Evolutionary conservation across 768 basidiomycete genomes (phyloP), one percentile per base, ranked within the genome.

Genomic region (Mycena amicta): DNA sequence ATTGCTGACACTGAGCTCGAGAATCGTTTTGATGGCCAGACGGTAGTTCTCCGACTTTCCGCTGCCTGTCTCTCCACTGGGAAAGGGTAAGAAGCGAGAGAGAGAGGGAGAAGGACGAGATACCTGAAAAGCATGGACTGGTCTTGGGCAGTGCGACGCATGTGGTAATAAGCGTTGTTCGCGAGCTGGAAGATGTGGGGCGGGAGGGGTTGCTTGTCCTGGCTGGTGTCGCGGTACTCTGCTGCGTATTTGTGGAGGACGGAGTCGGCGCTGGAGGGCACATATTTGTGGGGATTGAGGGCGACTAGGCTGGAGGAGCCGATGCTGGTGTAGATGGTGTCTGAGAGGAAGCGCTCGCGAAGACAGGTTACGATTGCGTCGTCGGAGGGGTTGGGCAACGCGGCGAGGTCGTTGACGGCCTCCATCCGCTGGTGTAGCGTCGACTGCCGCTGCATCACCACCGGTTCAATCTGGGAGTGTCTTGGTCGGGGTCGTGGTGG

Each of bases 161-260:
- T 96, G 73, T 98, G 93, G 71, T 95, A 98, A 74, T 95, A 98
- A 4, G 93, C 88, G 74, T 92, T 90, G 66, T 93, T 89, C 4
- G 93, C 92, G 47, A 93, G 80, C 67, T 95, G 89, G 71, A 97
- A 98, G 41, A 98, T 86, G 68, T 99, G 96, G 2, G 96, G 96
- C 30, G 87, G 83, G 2, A 87, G 78, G 8, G 73, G 71, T 51
- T 80, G 77, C 71, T 84, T 87, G 65, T 83, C 81, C 50, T 83
- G 81, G 11, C 81, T 75, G 4, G 90, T 87, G 66, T 92, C 86
- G 41, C 92, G 83, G 69, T 95, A 93, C 67, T 95, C 89, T 20
- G 88, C 80, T 3, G 92, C 89, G 70, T 97, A 97, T 70, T 91
- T 89, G 72, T 92, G 84, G 28, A 98, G 76, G 29, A 91, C 75